phyloP scores from a whole-genome alignment of 2,329 filamentous ascomycete genomes.

The Fusarium setosum region DNA sequence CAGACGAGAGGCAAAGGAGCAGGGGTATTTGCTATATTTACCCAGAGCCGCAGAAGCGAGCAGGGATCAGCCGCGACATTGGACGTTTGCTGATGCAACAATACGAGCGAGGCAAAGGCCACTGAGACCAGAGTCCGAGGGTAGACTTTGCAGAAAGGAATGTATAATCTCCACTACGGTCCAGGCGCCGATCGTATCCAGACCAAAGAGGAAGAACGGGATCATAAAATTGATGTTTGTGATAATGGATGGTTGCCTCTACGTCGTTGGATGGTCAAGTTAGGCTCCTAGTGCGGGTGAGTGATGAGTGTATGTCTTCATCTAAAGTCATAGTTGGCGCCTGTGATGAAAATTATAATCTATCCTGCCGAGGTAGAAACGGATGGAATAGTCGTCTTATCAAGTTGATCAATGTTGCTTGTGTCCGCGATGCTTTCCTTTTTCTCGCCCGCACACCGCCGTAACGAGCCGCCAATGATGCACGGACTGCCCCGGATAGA shows the following conservation, averaged over 20 bases:
- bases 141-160: conserved; percentile 7
- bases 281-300: too few species aligned
- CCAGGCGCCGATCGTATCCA: conserved; percentile 13
- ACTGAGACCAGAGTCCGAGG: conserved; percentile 1
- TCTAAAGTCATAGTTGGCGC: too few species aligned
- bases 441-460: conserved; percentile 22
- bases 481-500: conserved; percentile 29
- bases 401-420: too few species aligned
- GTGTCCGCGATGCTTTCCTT: conserved; percentile 4
- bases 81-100: conserved; percentile 22
- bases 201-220: background rate
- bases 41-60: conserved; percentile 5
- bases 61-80: too few species aligned
- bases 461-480: conserved; percentile 9
- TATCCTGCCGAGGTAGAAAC: background rate
- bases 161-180: background rate
- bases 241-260: too few species aligned
- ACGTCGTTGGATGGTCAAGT: too few species aligned
- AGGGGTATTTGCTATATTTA: conserved; percentile 33
- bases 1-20: too few species aligned
- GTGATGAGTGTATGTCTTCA: too few species aligned
- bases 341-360: too few species aligned
- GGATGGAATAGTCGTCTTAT: too few species aligned
- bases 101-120: conserved; percentile 30
- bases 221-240: background rate